Percentiles rank a stretch among this genome's conserved stretches.
Conservation (phyloP, 2,329 filamentous ascomycete genomes). For the Colletotrichum sp. region DNA sequence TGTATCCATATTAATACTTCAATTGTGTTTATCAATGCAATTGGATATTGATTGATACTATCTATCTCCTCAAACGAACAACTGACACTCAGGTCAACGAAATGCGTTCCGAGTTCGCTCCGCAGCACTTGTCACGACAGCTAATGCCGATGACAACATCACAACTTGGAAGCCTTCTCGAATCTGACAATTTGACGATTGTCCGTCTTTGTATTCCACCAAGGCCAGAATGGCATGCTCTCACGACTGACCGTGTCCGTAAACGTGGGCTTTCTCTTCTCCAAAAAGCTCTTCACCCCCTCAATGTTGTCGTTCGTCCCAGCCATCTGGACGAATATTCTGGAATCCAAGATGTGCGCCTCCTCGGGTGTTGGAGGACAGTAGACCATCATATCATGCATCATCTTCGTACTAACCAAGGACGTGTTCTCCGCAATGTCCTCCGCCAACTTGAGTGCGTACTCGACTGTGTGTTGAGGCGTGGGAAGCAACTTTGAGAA, state of each 20-base stretch:
- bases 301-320: conserved; percentile 66
- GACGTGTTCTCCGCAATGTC: background rate
- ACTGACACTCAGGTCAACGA: background rate
- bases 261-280: conserved; percentile 71
- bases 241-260: conserved; percentile 14
- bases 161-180: background rate
- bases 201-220: background rate
- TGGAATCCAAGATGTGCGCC: conserved; percentile 72
- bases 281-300: conserved; percentile 70
- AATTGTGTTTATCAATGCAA: fast-evolving
- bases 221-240: background rate
- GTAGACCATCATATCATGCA: background rate
- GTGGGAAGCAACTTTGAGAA: background rate
- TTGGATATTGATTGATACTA: background rate
- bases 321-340: conserved; percentile 66
- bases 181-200: background rate
- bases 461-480: background rate
- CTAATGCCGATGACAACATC: background rate
- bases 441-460: background rate
- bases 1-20: background rate
- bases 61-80: fast-evolving
- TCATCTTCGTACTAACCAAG: background rate
- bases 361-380: conserved; percentile 50
- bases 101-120: background rate
- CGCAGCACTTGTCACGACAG: fast-evolving